Evolutionary conservation across 78 protist species (phyloP).

Genomic region (Isochrysis galbana): DNA sequence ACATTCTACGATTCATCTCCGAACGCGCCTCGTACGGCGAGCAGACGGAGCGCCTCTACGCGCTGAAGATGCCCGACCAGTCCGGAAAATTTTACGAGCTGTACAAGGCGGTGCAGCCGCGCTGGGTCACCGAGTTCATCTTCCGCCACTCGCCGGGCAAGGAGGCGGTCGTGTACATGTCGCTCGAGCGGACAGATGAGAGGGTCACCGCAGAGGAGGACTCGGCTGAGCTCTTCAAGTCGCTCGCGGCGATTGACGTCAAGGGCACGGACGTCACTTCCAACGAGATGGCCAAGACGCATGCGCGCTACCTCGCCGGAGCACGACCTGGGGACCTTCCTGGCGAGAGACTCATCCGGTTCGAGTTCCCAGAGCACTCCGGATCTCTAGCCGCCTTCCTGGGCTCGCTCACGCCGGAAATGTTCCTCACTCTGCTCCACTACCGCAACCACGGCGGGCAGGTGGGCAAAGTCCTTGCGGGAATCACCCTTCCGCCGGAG

Average conservation of each 20-base stretch:
- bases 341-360: slow-evolving; percentile 45
- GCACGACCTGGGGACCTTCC: background rate
- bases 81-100: slow-evolving; percentile 20
- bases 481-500: background rate
- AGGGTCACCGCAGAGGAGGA: background rate
- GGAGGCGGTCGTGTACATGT: slow-evolving; percentile 46
- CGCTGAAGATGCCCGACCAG: slow-evolving; percentile 40
- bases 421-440: slow-evolving; percentile 33
- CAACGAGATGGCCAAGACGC: slow-evolving; percentile 60
- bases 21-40: slow-evolving; percentile 61
- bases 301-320: slow-evolving; percentile 54
- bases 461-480: slow-evolving; percentile 35
- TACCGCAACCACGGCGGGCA: slow-evolving; percentile 45
- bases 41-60: slow-evolving; percentile 29
- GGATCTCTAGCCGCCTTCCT: slow-evolving; percentile 45
- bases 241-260: background rate
- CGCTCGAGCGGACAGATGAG: background rate
- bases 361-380: slow-evolving; percentile 61
- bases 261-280: slow-evolving; percentile 40
- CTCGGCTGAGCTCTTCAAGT: background rate
- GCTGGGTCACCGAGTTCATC: slow-evolving; percentile 55
- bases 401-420: background rate
- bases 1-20: slow-evolving; percentile 56
- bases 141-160: slow-evolving; percentile 35
- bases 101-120: slow-evolving; percentile 39